Conservation (phyloP, 1,139 yeast species). For the Pichia sp. region DNA sequence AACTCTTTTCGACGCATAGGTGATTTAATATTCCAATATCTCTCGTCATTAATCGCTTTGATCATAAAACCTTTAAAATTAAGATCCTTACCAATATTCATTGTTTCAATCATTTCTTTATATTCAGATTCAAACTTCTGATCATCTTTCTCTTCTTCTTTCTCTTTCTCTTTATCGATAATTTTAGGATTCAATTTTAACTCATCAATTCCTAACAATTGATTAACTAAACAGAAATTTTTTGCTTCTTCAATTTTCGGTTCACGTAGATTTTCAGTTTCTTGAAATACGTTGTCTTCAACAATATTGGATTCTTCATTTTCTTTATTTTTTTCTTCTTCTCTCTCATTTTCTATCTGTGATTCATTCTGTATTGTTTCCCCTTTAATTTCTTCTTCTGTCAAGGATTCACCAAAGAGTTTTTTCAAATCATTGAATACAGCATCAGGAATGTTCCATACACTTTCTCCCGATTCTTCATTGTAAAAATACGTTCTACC, state of each 20-base stretch:
- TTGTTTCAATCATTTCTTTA: slow-evolving; percentile 44
- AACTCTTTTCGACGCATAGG: slow-evolving; percentile 53
- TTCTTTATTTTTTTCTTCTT: neutral
- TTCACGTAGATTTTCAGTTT: too few species aligned
- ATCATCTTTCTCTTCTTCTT: too few species aligned
- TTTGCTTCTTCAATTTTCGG: neutral
- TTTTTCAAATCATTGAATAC: slow-evolving; percentile 16
- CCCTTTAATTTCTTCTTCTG: slow-evolving; percentile 13
- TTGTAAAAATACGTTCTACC: slow-evolving; percentile 68
- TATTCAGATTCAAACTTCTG: slow-evolving; percentile 36
- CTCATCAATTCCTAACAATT: slow-evolving; percentile 2
- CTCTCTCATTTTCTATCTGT: neutral
- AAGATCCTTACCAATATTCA: slow-evolving; percentile 67
- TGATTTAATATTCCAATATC: slow-evolving; percentile 66
- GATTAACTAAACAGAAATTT: slow-evolving; percentile 5
- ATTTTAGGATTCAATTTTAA: neutral
- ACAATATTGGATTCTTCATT: neutral
- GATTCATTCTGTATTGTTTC: slow-evolving; percentile 4
- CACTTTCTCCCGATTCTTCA: slow-evolving; percentile 55
- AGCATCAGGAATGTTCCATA: slow-evolving; percentile 72
- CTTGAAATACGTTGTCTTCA: neutral
- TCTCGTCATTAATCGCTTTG: slow-evolving; percentile 49
- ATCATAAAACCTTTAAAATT: slow-evolving; percentile 64
- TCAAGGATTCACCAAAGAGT: slow-evolving; percentile 7
- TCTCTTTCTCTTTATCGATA: too few species aligned